Evolutionary conservation across 2,329 filamentous ascomycete genomes (phyloP).

Genomic region (Coniochaeta hoffmannii): DNA sequence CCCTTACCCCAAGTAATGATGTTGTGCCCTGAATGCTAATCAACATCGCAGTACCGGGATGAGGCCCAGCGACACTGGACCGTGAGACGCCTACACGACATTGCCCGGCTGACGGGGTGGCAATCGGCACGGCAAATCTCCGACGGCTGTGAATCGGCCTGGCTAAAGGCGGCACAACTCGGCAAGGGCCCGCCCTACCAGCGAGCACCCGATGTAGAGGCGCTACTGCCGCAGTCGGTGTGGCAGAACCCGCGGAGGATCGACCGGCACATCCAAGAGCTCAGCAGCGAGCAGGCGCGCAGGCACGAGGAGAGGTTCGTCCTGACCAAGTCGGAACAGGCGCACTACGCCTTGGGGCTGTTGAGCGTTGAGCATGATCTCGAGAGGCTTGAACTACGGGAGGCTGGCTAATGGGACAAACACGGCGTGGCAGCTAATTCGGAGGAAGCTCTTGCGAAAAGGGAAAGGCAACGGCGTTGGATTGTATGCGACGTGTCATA

Average conservation of each 20-base stretch:
- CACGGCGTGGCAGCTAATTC: neutral
- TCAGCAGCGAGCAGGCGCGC: conserved; percentile 18
- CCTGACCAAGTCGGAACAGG: conserved; percentile 53
- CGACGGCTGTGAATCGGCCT: conserved; percentile 74
- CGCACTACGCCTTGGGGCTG: conserved; percentile 72
- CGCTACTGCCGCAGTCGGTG: conserved; percentile 29
- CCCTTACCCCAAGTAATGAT: neutral
- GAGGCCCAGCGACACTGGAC: conserved; percentile 69
- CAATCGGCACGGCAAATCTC: conserved; percentile 77
- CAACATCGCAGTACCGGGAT: conserved; percentile 54
- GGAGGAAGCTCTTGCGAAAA: neutral
- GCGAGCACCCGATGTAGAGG: conserved; percentile 32
- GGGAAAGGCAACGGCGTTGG: neutral
- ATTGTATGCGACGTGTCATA: neutral
- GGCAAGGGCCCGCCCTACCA: conserved; percentile 71
- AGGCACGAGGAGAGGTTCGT: conserved; percentile 35
- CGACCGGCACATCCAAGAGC: conserved; percentile 42
- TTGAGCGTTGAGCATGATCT: conserved; percentile 73
- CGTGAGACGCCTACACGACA: conserved; percentile 64
- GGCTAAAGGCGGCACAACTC: conserved; percentile 66
- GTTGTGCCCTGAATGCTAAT: neutral
- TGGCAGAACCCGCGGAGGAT: conserved; percentile 45
- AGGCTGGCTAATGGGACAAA: conserved; percentile 12
- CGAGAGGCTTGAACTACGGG: conserved; percentile 49
- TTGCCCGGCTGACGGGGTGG: conserved; percentile 79